Conservation (phyloP, 805 yeast genomes). For the Zygotorulaspora chibaensis region DNA sequence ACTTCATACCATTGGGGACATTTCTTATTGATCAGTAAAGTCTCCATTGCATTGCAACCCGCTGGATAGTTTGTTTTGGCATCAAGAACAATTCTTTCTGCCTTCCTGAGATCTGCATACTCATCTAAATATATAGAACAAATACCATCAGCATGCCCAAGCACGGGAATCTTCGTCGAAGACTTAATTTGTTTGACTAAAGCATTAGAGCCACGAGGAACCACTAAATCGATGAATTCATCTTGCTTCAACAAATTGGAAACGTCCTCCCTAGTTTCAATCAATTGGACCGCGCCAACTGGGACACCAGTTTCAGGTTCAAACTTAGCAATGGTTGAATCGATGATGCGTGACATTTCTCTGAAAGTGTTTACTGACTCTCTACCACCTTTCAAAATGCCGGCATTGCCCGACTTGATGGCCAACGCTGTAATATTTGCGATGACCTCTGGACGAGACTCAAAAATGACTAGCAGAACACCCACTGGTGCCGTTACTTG, state of each 20-base stretch:
- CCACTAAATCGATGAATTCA: conserved; percentile 85
- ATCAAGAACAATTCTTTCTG: conserved; percentile 71
- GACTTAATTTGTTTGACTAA: conserved; percentile 82
- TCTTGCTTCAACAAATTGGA: conserved; percentile 81
- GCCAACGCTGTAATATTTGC: conserved; percentile 96
- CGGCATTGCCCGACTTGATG: conserved; percentile 93
- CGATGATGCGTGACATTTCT: conserved; percentile 71
- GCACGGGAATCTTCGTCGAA: conserved; percentile 88
- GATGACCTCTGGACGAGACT: conserved; percentile 96
- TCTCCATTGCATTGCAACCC: conserved; percentile 97
- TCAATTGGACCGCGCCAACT: conserved; percentile 73
- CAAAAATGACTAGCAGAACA: conserved; percentile 86
- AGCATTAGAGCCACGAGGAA: conserved; percentile 96
- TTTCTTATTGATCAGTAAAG: conserved; percentile 53
- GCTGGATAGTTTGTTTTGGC: conserved; percentile 96
- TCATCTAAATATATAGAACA: conserved; percentile 83
- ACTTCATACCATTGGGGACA: conserved; percentile 38
- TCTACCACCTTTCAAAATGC: conserved; percentile 95
- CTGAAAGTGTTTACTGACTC: conserved; percentile 83
- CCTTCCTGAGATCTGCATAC: conserved; percentile 73
- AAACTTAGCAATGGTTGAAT: conserved; percentile 44
- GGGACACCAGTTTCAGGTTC: conserved; percentile 66
- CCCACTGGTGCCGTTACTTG: conserved; percentile 94
- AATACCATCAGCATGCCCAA: conserved; percentile 98
- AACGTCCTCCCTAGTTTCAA: conserved; percentile 86